Evolutionary conservation across 495 filamentous ascomycete genomes (phyloP), one percentile per base, ranked within the genome.

Genomic region (Chaetomidium leptoderma): DNA sequence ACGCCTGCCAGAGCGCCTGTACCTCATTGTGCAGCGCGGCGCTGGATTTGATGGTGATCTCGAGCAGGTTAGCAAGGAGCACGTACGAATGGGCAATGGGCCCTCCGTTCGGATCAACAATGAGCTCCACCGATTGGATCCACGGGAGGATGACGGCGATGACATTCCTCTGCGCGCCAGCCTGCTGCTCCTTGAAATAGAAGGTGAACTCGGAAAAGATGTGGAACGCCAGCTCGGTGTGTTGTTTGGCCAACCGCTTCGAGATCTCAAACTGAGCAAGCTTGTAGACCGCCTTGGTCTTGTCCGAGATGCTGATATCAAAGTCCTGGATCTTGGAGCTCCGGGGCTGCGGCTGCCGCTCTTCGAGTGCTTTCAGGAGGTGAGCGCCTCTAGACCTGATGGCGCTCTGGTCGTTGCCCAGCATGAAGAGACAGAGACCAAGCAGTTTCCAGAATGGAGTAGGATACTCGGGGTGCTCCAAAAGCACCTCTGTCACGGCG

Each of bases 251-350:
- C n/a, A 97, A 78, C 44, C 90, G 75, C 61, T 91, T 91, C 0
- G 95, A 97, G 9, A 92, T 92, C 64, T 97, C 93, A 60, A 97
- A 97, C 63, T 97, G 95, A 4, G 93, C 93, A 17, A 92, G 80
- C 71, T 97, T 97, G 71, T 97, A 97, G 2, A 98, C 92, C 1
- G 93, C 93, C 56, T 92, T 96, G 0, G 93, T 98, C 73, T 96
- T 96, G 73, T 98, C 95, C 2, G 93, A 92, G 43, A 98, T 92
- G 68, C 92, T 96, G 63, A 98, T 96, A 64, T 98, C 95, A 48
- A 96, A 95, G 69, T 97, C 95, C 66, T 96, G 91, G 32, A 97
- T 83, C 63, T 92, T 90, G 6, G 92, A 96, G 63, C 79, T 91
- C 63, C 87, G 88, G 0, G 64, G 63, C 29, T 68, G 72, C 65